Evolutionary conservation across 257 asterid species (phyloP).

Genomic region (Galeopsis tetrahit): DNA sequence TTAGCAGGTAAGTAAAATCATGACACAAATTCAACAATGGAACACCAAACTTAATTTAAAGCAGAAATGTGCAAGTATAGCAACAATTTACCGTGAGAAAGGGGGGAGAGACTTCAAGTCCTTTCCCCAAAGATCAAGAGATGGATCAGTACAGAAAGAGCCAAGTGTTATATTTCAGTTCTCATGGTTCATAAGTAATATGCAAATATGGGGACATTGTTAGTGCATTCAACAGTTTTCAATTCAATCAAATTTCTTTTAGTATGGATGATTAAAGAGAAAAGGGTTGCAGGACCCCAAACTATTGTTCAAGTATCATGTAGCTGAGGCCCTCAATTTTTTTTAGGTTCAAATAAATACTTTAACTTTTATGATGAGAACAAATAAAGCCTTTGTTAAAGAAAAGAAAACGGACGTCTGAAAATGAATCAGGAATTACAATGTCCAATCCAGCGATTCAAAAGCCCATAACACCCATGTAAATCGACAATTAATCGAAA

Average conservation of each 20-base stretch:
- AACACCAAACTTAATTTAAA: not conserved
- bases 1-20: constrained; percentile 18
- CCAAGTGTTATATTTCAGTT: not conserved
- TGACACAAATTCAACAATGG: constrained; percentile 8
- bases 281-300: too few species aligned
- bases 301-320: too few species aligned
- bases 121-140: not conserved
- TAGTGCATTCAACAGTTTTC: constrained; percentile 6
- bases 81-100: not conserved
- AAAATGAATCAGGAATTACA: too few species aligned
- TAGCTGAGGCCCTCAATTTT: too few species aligned
- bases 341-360: too few species aligned
- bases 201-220: not conserved
- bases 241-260: constrained; percentile 15
- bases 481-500: too few species aligned
- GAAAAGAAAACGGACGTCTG: too few species aligned
- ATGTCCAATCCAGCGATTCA: too few species aligned
- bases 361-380: too few species aligned
- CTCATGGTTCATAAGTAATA: not conserved
- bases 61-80: constrained; percentile 2
- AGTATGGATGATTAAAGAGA: constrained; percentile 11
- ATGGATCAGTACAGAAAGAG: not conserved
- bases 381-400: too few species aligned
- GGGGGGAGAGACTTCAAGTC: not conserved
- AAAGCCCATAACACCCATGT: too few species aligned